These are phyloP conservation scores for Phytopythium helicoides DNA, from an alignment of 352 stramenopile species.

Conservation along the genomic window DNA sequence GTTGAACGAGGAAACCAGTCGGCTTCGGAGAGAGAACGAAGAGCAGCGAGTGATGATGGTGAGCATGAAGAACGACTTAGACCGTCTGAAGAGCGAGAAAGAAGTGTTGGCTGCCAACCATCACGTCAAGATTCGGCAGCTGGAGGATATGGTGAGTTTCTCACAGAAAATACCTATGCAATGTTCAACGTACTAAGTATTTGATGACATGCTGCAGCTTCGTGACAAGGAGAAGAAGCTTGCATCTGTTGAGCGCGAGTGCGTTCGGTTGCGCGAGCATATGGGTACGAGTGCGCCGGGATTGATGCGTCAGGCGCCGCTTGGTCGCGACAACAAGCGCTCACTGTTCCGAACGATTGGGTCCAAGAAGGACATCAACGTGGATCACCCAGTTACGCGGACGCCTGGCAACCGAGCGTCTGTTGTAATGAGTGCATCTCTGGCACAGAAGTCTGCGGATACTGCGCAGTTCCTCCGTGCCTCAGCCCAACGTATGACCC, in stretches of 20 bases:
- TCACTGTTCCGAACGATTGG: slow-evolving; percentile 69
- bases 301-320: slow-evolving; percentile 31
- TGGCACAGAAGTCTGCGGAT: slow-evolving; percentile 71
- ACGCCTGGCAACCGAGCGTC: slow-evolving; percentile 32
- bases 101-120: slow-evolving; percentile 72
- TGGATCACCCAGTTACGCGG: slow-evolving; percentile 36
- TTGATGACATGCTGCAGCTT: slow-evolving; percentile 31
- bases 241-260: slow-evolving; percentile 63
- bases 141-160: slow-evolving; percentile 49
- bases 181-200: background rate
- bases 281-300: slow-evolving; percentile 24
- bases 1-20: slow-evolving; percentile 68
- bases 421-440: slow-evolving; percentile 47
- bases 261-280: slow-evolving; percentile 62
- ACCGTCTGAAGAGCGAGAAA: slow-evolving; percentile 78
- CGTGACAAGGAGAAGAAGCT: slow-evolving; percentile 88
- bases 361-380: slow-evolving; percentile 67
- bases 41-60: slow-evolving; percentile 47
- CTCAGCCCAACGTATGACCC: slow-evolving; percentile 66
- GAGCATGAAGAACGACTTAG: slow-evolving; percentile 59
- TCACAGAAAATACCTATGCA: background rate
- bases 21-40: slow-evolving; percentile 75
- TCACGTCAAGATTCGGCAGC: slow-evolving; percentile 81
- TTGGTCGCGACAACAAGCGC: slow-evolving; percentile 44
- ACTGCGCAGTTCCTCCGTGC: slow-evolving; percentile 76